Evolutionary conservation across 352 stramenopile genomes (phyloP).

Genomic region (Pythium utonaiense): DNA sequence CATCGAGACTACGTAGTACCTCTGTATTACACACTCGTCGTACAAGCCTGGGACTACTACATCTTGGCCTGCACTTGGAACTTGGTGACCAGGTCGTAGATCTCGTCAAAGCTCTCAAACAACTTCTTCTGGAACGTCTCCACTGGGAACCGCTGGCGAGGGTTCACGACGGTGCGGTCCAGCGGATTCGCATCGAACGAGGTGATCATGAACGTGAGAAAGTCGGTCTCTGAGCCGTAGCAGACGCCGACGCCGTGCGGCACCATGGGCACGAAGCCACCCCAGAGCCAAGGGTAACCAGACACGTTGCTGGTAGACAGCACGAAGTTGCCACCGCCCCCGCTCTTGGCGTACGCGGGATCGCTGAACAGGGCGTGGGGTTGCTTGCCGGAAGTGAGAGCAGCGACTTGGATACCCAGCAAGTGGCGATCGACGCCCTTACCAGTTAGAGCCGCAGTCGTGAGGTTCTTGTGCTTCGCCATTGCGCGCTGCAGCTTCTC

Average conservation of each 20-base stretch:
- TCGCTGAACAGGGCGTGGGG: constrained; percentile 84
- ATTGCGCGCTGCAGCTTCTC: neutral
- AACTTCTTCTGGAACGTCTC: constrained; percentile 43
- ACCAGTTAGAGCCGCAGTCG: constrained; percentile 48
- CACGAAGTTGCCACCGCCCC: constrained; percentile 86
- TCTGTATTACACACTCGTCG: too few relatives aligned
- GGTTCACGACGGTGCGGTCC: constrained; percentile 17
- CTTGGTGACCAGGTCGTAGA: constrained; percentile 35
- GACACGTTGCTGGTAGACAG: constrained; percentile 95
- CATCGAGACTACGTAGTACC: too few relatives aligned
- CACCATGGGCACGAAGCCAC: constrained; percentile 91
- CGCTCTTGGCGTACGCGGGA: constrained; percentile 73
- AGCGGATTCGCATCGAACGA: constrained; percentile 55
- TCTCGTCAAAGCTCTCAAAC: constrained; percentile 57
- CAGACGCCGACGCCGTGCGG: constrained; percentile 90
- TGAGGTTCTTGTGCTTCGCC: constrained; percentile 68
- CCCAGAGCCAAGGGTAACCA: constrained; percentile 93
- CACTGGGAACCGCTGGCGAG: constrained; percentile 31
- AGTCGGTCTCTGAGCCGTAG: constrained; percentile 90
- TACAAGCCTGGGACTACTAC: neutral
- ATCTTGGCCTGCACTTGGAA: constrained; percentile 18
- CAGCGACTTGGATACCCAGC: constrained; percentile 88
- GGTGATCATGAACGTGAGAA: constrained; percentile 91
- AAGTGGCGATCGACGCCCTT: constrained; percentile 90
- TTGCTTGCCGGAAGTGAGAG: constrained; percentile 63